Conservation (phyloP, 257 asterid species). For the Solanum etuberosum region DNA sequence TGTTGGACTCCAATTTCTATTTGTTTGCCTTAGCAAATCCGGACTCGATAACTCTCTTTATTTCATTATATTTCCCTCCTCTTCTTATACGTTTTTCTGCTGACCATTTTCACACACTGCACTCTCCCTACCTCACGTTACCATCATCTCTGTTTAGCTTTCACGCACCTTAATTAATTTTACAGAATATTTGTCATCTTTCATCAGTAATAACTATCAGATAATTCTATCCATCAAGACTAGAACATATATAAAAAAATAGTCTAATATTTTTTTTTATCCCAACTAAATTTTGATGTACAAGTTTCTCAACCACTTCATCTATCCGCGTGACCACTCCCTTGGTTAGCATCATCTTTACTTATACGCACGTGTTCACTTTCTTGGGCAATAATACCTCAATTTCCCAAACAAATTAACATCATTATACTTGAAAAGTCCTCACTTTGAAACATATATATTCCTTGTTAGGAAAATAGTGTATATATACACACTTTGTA, state of each 20-base stretch:
- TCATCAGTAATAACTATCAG: no score
- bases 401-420: not conserved
- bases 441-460: not conserved
- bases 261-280: rapidly evolving
- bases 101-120: conserved; percentile 29
- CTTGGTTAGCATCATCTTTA: not conserved
- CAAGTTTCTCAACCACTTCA: no score
- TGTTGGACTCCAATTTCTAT: conserved; percentile 10
- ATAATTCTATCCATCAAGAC: rapidly evolving
- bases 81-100: conserved; percentile 14
- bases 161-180: rapidly evolving
- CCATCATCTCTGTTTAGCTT: not conserved
- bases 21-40: conserved; percentile 7
- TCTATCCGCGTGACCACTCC: no score
- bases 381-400: not conserved
- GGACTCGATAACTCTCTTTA: not conserved
- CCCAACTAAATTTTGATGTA: no score
- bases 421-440: not conserved
- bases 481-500: not conserved
- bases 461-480: no score
- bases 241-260: no score
- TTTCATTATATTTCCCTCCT: not conserved
- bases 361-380: not conserved
- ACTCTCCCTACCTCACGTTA: conserved; percentile 11
- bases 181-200: rapidly evolving